Conservation (phyloP, 2,329 filamentous ascomycete genomes). For the Trichophyton simii region DNA sequence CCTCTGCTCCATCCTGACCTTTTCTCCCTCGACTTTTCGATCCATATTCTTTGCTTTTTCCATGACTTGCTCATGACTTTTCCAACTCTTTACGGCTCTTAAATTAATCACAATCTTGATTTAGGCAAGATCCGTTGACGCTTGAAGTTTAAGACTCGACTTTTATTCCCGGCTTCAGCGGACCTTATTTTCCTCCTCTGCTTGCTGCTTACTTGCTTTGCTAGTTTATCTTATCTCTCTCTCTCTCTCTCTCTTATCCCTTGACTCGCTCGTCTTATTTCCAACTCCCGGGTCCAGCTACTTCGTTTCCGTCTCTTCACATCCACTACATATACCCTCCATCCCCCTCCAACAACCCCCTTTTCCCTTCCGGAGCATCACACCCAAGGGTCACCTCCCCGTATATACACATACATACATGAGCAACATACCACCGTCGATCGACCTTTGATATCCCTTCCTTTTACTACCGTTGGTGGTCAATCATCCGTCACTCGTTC, state of each 20-base stretch:
- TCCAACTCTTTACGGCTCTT: conserved; percentile 6
- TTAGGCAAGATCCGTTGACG: conserved; percentile 5
- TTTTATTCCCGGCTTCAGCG: conserved; percentile 5
- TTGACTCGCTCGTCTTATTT: conserved; percentile 1
- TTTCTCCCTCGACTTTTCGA: background rate
- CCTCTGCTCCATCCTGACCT: background rate
- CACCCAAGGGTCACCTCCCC: background rate
- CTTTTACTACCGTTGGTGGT: background rate
- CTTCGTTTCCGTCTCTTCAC: background rate
- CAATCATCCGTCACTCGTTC: conserved; percentile 1
- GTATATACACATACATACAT: background rate
- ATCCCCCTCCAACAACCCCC: background rate
- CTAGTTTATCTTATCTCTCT: background rate
- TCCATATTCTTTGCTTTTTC: background rate
- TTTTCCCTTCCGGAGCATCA: background rate
- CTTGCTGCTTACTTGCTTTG: background rate
- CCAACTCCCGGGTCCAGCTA: conserved; percentile 1
- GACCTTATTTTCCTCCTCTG: background rate
- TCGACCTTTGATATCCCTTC: background rate
- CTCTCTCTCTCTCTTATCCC: background rate
- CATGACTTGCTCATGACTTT: conserved; percentile 6
- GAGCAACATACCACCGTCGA: background rate
- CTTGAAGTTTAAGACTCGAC: conserved; percentile 4
- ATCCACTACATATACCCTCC: conserved; percentile 4
- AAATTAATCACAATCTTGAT: conserved; percentile 6